phyloP scores from a whole-genome alignment of 352 stramenopile species.

The Pythium insidiosum region DNA sequence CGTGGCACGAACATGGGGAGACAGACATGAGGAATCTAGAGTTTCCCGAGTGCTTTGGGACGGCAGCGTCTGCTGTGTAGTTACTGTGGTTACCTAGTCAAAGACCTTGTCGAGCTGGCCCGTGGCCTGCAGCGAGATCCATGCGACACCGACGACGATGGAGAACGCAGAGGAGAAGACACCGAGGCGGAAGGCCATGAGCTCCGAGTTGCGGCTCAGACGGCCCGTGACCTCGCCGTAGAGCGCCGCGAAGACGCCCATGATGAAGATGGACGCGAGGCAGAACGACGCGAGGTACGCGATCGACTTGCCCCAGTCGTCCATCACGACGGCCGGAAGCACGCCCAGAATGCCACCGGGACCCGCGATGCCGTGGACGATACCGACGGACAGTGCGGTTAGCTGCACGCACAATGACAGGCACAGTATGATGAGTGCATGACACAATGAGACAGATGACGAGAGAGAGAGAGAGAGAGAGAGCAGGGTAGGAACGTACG shows the following conservation, averaged over 20 bases:
- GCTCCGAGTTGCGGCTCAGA: conserved; percentile 36
- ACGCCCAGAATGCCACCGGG: conserved; percentile 64
- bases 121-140: conserved; percentile 64
- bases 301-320: conserved; percentile 54
- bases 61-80: no score
- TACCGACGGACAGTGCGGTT: conserved; percentile 73
- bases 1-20: no score
- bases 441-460: not conserved
- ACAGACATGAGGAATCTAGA: no score
- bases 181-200: conserved; percentile 59
- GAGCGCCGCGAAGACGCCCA: conserved; percentile 84
- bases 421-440: no score
- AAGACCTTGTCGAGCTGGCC: conserved; percentile 69
- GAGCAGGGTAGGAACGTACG: no score
- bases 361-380: conserved; percentile 76
- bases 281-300: conserved; percentile 88
- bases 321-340: conserved; percentile 74
- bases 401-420: conserved; percentile 24
- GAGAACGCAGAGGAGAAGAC: conserved; percentile 72
- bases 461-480: not conserved
- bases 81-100: conserved; percentile 28
- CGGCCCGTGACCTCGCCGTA: conserved; percentile 73
- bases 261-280: conserved; percentile 82
- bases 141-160: conserved; percentile 59
- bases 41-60: no score